Base-by-base conservation (phyloP, 495 filamentous ascomycete species). In the Aspergillus steynii region DNA sequence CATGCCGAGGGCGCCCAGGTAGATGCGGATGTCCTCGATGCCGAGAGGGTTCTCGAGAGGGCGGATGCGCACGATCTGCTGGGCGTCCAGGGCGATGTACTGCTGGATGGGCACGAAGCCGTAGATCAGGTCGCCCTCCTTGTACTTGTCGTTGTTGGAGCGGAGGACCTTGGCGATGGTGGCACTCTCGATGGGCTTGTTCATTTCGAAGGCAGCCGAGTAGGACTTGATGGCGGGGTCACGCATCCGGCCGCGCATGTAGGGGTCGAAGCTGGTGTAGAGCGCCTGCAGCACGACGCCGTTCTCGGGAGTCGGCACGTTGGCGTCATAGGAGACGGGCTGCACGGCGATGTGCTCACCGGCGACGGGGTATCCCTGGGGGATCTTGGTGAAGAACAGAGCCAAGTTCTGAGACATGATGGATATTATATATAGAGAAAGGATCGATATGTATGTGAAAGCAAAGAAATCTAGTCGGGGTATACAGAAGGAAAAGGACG, bases 241-340 rank as follows among this genome's bases (percentile, higher is more conserved):
- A 42, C 81, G 77, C 83, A 85, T 84, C 55, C 85, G 83, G 55
- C 91, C 90, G 31, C 93, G 89, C 76, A 89, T 86, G 80, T 96
- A 96, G 7, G 93, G 93, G 77, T 97, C 93, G 74, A 88, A 90
- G 60, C 91, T 96, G 72, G 87, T 81, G 71, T 88, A 92, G 70
- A 90, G 83, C 61, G 89, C 88, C 72, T 89, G 85, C 58, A 88
- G 70, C 42, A 87, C 85, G 29, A 96, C 68, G 34, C 93, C 92
- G 62, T 89, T 87, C 37, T 80, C 64, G 7, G 91, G 90, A 29
- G 87, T 82, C 0, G 81, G 62, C 31, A 84, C 77, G n/a, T 84
- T 75, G 61, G 85, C 70, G 72, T 94, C 90, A 74, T 94, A 88
- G 10, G 78, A 71, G 37, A 79, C 81, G 53, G 82, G 68, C 72